Evolutionary conservation across 768 basidiomycete species (phyloP).

Genomic region (Melanogaster broomeanus): DNA sequence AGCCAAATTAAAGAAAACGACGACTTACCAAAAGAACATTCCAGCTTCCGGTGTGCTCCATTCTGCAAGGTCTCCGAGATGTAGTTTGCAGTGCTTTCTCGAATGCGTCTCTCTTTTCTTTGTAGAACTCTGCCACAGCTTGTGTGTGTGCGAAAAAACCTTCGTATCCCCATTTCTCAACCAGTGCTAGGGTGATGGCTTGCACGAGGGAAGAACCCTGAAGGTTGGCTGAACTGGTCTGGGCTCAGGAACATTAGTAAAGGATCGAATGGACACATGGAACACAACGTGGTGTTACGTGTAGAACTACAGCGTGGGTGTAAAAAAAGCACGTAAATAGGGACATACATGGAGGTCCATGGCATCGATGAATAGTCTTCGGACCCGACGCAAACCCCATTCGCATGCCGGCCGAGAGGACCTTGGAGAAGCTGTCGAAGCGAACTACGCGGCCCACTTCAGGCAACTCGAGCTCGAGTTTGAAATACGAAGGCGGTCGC

Average conservation of each 20-base stretch:
- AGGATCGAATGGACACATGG: not conserved
- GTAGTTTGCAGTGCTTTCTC: conserved; percentile 70
- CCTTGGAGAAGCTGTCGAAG: conserved; percentile 89
- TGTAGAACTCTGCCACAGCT: conserved; percentile 73
- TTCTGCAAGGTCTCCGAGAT: conserved; percentile 77
- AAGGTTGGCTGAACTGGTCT: conserved; percentile 70
- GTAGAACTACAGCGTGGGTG: not conserved
- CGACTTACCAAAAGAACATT: conserved; percentile 84
- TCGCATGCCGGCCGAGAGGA: conserved; percentile 74
- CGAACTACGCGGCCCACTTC: conserved; percentile 80
- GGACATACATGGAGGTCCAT: conserved; percentile 69
- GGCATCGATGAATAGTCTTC: conserved; percentile 56
- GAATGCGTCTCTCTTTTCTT: conserved; percentile 73
- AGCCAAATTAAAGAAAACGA: conserved; percentile 11
- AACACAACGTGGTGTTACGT: conserved; percentile 10
- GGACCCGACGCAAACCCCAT: conserved; percentile 85
- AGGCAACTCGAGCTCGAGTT: conserved; percentile 66
- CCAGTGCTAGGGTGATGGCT: conserved; percentile 56
- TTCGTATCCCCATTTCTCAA: conserved; percentile 73
- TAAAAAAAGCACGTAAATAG: conserved; percentile 7
- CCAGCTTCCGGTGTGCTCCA: conserved; percentile 74
- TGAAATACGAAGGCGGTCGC: conserved; percentile 78
- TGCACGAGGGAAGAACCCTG: conserved; percentile 69
- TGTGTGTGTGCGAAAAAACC: conserved; percentile 72
- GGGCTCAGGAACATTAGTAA: conserved; percentile 14